Base-by-base conservation (phyloP, 768 basidiomycete genomes). In the Chalciporus piperatus region DNA sequence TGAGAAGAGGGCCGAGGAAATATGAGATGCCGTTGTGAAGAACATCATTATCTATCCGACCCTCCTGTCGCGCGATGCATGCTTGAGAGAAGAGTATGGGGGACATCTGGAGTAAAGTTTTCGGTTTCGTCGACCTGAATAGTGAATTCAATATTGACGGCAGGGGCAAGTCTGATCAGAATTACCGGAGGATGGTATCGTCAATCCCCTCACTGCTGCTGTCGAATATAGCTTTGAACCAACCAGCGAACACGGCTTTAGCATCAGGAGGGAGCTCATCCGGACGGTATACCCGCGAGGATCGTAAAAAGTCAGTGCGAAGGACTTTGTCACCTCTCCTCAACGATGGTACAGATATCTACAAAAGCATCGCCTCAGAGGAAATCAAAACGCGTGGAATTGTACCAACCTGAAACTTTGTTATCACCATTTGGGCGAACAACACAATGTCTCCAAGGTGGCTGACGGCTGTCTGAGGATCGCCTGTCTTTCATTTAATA, bases 141-240 rank as follows among this genome's bases (percentile, higher is more conserved):
- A 23, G 17, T 41, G 13, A 10, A 39, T 54, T 59, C n/a, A 56
- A 46, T 19, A 16, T 41, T 12, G 35, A 20, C 8, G 6, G 6
- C 33, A 32, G 38, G n/a, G 28, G 23, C 43, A 12, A 20, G 35
- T 8, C n/a, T 32, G n/a, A 20, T 27, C 32, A 35, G 12, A 45
- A 50, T 58, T 67, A 83, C 84, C 84, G 74, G 22, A 87, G 70
- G 49, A 89, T 87, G 13, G 79, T 83, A 59, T 92, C 90, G 57
- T 92, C 90, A 23, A 92, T 91, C 1, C 90, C 90, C 64, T 92
- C 90, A 56, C 81, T 89, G 52, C 72, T 71, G 44, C 73, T 82
- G 62, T 90, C 88, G 64, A 92, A 92, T 23, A 92, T 72, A 0
- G 87, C 85, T 60, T 89, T 90, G 58, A 77, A 82, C 90, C 90